phyloP scores from a whole-genome alignment of 345 rosid genomes.

The Eucalyptus microcorys region DNA sequence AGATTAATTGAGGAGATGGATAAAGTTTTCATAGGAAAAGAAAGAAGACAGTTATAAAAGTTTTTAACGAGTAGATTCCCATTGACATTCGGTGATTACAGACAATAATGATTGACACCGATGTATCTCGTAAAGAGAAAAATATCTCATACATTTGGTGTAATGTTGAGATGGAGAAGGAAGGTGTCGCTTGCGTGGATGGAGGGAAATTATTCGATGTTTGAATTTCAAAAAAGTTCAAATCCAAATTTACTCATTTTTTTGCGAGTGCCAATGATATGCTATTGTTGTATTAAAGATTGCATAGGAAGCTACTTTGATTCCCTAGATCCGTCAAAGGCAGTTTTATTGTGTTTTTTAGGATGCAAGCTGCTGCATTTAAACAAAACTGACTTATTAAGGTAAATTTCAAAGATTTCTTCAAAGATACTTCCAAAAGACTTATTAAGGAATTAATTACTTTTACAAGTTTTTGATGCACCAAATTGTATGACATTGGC shows the following conservation, averaged over 20 bases:
- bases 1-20: neutral
- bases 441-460: neutral
- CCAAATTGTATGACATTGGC: neutral
- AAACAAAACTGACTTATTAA: accelerated
- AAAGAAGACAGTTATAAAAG: too few relatives aligned
- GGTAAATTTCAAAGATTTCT: neutral
- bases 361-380: neutral
- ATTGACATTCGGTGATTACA: too few relatives aligned
- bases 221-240: neutral
- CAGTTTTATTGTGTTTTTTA: neutral
- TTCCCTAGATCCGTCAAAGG: neutral
- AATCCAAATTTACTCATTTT: neutral
- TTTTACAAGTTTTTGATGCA: neutral
- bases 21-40: neutral
- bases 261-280: neutral
- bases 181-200: neutral
- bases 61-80: too few relatives aligned
- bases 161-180: neutral
- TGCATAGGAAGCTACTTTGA: neutral
- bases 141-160: neutral
- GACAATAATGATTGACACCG: accelerated
- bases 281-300: neutral
- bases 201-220: neutral
- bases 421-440: neutral
- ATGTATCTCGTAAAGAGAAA: neutral